A percentile compares a stretch with the other conserved stretches of the same genome.
phyloP scores from a whole-genome alignment of 192 early-diverging fungal genomes.

The Backusella macrospora region DNA sequence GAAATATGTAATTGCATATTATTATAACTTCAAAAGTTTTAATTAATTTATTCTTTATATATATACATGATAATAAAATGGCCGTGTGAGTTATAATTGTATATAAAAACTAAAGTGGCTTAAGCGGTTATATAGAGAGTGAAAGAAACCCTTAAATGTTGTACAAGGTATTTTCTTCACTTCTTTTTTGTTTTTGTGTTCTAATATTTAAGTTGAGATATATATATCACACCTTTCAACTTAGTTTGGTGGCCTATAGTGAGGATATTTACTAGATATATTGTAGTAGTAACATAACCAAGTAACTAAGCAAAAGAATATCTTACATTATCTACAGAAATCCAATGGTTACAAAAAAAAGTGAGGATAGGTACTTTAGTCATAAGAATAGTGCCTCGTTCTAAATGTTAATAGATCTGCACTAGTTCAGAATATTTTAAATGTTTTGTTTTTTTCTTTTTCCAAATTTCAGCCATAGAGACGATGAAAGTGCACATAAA shows the following conservation, averaged over 20 bases:
- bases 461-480: neutral
- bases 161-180: neutral
- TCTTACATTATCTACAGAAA: neutral
- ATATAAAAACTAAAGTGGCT: too few species aligned
- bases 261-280: neutral
- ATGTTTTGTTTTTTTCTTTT: neutral
- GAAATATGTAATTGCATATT: neutral
- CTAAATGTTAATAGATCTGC: neutral
- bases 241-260: neutral
- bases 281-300: neutral
- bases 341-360: conserved; percentile 1
- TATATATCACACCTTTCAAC: neutral
- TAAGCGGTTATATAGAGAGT: too few species aligned
- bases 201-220: neutral
- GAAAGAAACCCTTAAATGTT: neutral
- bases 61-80: too few species aligned
- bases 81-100: too few species aligned
- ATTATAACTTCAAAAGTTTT: too few species aligned
- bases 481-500: too few species aligned
- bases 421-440: too few species aligned
- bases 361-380: too few species aligned
- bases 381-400: neutral
- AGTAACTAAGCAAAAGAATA: neutral
- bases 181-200: neutral
- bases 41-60: too few species aligned